phyloP scores from a whole-genome alignment of 208 protist genomes.

The Leishmania gerbilli region DNA sequence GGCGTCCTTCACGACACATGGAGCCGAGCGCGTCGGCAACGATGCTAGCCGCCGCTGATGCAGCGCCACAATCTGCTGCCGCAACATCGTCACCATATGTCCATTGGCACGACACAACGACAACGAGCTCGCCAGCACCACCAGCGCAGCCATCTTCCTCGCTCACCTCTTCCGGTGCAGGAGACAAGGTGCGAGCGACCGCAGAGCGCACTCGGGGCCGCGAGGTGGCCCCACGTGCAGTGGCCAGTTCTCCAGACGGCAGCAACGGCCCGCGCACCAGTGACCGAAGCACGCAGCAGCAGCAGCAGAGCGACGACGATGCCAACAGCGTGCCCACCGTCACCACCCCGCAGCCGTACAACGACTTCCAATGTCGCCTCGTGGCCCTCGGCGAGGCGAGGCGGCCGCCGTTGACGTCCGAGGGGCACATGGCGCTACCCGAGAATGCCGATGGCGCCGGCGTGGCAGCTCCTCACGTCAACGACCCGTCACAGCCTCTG shows the following conservation, averaged over 20 bases:
- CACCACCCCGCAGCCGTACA: not conserved
- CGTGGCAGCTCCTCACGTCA: too few species aligned
- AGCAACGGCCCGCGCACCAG: not conserved
- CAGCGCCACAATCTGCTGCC: not conserved
- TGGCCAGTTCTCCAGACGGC: not conserved
- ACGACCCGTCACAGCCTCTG: not conserved
- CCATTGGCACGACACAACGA: conserved; percentile 7
- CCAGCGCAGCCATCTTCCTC: not conserved
- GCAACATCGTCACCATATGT: not conserved
- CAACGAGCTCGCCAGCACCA: not conserved
- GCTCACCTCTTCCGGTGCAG: not conserved
- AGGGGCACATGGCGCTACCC: not conserved
- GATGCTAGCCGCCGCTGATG: not conserved
- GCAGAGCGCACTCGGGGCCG: not conserved
- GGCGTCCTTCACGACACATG: not conserved
- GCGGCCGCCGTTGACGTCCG: not conserved
- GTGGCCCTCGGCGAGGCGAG: not conserved
- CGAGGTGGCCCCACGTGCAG: not conserved
- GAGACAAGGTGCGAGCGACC: not conserved
- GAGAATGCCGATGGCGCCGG: not conserved
- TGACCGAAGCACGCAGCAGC: not conserved
- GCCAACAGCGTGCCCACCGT: not conserved
- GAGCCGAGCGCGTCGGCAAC: not conserved
- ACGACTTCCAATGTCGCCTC: not conserved
- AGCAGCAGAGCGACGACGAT: not conserved